Evolutionary conservation across 1,139 yeast genomes (phyloP).

Genomic region (Yamadazyma triangularis): DNA sequence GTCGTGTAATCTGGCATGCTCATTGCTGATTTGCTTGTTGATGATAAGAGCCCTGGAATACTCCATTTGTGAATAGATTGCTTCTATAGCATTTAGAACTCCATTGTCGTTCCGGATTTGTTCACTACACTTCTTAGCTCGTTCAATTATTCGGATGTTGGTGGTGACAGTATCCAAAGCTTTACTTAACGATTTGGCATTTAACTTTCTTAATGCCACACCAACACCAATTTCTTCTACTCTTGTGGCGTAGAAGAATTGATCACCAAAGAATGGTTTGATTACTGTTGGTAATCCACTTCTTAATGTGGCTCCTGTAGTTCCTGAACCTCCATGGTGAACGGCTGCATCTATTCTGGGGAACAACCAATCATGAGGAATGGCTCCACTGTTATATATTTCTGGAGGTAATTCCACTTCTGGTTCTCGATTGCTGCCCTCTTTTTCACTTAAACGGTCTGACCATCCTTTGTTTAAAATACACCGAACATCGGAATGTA

Average conservation of each 20-base stretch:
- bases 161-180: slow-evolving; percentile 69
- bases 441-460: slow-evolving; percentile 43
- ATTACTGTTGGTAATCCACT: slow-evolving; percentile 87
- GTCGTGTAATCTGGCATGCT: slow-evolving; percentile 6
- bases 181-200: slow-evolving; percentile 54
- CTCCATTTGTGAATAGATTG: slow-evolving; percentile 73
- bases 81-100: slow-evolving; percentile 68
- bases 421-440: slow-evolving; percentile 15
- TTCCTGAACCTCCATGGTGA: slow-evolving; percentile 97
- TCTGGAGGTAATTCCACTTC: slow-evolving; percentile 58
- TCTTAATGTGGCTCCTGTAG: slow-evolving; percentile 87
- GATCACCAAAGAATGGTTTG: slow-evolving; percentile 96
- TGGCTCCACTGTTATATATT: slow-evolving; percentile 62
- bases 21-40: slow-evolving; percentile 13
- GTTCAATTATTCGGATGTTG: slow-evolving; percentile 60
- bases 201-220: slow-evolving; percentile 61
- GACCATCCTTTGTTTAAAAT: slow-evolving; percentile 95
- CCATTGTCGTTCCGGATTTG: slow-evolving; percentile 72
- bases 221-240: slow-evolving; percentile 94
- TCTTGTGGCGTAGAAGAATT: slow-evolving; percentile 82
- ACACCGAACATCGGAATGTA: slow-evolving; percentile 77
- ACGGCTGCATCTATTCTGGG: slow-evolving; percentile 89
- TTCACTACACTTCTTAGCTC: slow-evolving; percentile 59
- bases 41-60: slow-evolving; percentile 56
- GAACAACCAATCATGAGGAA: slow-evolving; percentile 95